Percentiles rank a stretch among this genome's conserved stretches.
Evolutionary conservation across 306 rosid species (phyloP).

Genomic region (Nissolia schottii): DNA sequence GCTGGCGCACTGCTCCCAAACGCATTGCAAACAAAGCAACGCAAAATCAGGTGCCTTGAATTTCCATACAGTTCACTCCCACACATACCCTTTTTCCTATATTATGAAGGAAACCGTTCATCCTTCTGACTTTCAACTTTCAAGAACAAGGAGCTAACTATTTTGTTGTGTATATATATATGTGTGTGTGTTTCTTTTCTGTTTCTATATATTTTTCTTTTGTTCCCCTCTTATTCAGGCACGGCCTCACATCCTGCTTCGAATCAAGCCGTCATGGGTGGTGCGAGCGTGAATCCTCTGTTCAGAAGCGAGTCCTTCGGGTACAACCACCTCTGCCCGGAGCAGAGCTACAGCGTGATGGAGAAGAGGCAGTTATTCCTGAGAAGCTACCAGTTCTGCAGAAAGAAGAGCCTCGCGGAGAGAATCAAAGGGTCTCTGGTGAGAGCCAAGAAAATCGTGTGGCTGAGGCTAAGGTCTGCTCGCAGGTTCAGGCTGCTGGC

Average conservation of each 20-base stretch:
- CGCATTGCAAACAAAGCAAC: slow-evolving; percentile 23
- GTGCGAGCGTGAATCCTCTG: slow-evolving; percentile 25
- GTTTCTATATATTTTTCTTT: background rate
- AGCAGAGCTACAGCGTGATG: slow-evolving; percentile 43
- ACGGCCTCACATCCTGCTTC: too few species aligned
- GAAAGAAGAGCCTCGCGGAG: slow-evolving; percentile 57
- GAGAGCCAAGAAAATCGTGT: slow-evolving; percentile 53
- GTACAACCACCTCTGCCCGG: slow-evolving; percentile 25
- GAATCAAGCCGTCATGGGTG: slow-evolving; percentile 14
- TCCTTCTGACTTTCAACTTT: background rate
- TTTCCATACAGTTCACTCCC: background rate
- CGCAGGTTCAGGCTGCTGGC: slow-evolving; percentile 32
- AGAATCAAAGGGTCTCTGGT: slow-evolving; percentile 57
- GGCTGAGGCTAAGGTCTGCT: slow-evolving; percentile 53
- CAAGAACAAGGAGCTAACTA: background rate
- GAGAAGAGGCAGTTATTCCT: slow-evolving; percentile 81
- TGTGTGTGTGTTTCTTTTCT: background rate
- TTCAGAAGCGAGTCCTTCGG: slow-evolving; percentile 53
- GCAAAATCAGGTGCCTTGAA: slow-evolving; percentile 29
- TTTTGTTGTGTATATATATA: too few species aligned
- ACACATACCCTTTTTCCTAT: background rate
- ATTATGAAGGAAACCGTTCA: background rate
- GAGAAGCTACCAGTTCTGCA: slow-evolving; percentile 81
- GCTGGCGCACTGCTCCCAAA: slow-evolving; percentile 40
- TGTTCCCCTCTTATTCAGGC: background rate